Evolutionary conservation across 495 filamentous ascomycete species (phyloP), one percentile per base, ranked within the genome.

Genomic region (Amphirosellinia nigrospora): DNA sequence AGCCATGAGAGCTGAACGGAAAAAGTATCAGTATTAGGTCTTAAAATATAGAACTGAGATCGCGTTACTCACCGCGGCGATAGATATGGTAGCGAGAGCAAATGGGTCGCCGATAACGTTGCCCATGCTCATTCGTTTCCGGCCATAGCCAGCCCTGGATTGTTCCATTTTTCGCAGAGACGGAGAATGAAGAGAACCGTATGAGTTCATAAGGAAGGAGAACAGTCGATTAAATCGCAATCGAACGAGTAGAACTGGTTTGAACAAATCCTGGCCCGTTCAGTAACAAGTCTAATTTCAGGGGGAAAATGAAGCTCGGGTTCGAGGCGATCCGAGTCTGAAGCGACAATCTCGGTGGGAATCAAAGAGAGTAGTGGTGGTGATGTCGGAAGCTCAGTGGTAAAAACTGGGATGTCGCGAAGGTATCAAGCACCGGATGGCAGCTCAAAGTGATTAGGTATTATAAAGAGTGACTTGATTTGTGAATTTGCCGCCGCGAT

Each of bases 101-200:
- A 99, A 98, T 3, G 96, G 96, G 82, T 98, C 95, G 73, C 96
- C 96, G 59, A 98, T 84, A 64, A 98, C 93, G 80, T 97, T 94
- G 75, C 92, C 93, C 78, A 94, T 81, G 72, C 87, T 91, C 74
- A 96, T 89, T 75, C 87, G 79, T 73, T 82, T 85, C 65, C 85
- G 83, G 69, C 84, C 83, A 77, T 88, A 88, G 76, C 75, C 84
- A 82, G 85, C 83, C 74, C 83, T 79, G 45, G 85, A 83, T 72
- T 84, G 75, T 80, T 93, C 90, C 92, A 96, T 94, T 88, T 94
- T 95, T 81, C 85, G 87, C 73, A 94, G 80, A 70, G 93, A 93
- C 70, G 91, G 90, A 74, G 92, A 92, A 73, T 86, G 82, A 68
- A 90, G 82, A 77, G 90, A 91, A 74, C 88, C 88, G 90, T 92